Evolutionary conservation across 305 asterid genomes (phyloP).

Genomic region (Caryopteris hybrid): DNA sequence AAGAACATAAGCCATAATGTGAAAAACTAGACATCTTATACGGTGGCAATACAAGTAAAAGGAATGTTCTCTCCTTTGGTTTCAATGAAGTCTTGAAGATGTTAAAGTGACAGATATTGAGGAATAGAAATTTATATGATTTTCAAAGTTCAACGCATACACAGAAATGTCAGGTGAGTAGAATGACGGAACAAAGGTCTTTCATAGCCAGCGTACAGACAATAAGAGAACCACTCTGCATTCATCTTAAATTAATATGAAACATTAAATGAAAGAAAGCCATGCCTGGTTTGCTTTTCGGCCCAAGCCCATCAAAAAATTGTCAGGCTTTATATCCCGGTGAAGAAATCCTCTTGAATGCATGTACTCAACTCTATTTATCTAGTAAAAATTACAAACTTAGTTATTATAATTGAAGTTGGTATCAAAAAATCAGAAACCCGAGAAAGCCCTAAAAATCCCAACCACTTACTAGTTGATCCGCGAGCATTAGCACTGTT

Average conservation of each 20-base stretch:
- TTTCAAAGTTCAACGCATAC: neutral
- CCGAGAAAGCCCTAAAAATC: neutral
- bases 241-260: constrained; percentile 8
- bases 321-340: constrained; percentile 98
- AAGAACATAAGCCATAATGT: neutral
- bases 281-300: constrained; percentile 98
- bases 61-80: neutral
- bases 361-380: constrained; percentile 97
- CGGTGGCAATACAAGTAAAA: constrained; percentile 5
- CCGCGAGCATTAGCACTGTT: constrained; percentile 98
- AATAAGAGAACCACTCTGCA: neutral
- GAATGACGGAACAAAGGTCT: neutral
- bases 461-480: constrained; percentile 72
- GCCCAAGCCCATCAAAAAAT: constrained; percentile 95
- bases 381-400: constrained; percentile 36
- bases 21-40: neutral
- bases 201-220: neutral
- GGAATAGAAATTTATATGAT: neutral
- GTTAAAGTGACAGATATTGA: neutral
- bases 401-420: constrained; percentile 12
- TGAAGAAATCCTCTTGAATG: constrained; percentile 98
- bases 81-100: neutral
- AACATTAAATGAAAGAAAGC: constrained; percentile 20
- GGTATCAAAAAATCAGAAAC: constrained; percentile 8
- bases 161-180: neutral